Conservation (phyloP, 306 rosid species). For the Cajanus cajan region DNA sequence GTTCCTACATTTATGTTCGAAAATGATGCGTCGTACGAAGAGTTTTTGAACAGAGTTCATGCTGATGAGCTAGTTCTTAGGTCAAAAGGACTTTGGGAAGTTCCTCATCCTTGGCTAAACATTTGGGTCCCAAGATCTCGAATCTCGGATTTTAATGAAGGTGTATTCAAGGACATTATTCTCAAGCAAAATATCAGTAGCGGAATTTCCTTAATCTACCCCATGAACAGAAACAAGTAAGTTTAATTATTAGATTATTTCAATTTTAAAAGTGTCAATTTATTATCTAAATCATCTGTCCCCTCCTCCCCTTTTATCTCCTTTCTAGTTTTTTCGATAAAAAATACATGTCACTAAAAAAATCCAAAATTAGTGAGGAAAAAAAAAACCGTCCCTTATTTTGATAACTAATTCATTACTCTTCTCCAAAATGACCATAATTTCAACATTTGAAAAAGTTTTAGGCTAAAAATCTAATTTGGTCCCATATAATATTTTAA, state of each 20-base stretch:
- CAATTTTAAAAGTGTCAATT: not conserved
- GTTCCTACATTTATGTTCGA: slow-evolving; percentile 42
- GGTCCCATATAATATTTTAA: no score
- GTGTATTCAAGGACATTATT: slow-evolving; percentile 53
- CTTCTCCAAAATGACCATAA: no score
- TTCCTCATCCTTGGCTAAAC: slow-evolving; percentile 72
- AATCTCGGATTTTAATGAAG: slow-evolving; percentile 47
- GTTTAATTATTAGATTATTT: not conserved
- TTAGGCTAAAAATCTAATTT: no score
- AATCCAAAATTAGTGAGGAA: no score
- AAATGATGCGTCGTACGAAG: slow-evolving; percentile 48
- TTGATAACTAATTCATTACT: no score
- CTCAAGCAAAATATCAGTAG: slow-evolving; percentile 41
- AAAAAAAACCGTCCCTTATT: no score
- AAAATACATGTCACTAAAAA: no score
- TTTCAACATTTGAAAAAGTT: no score
- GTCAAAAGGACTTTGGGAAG: slow-evolving; percentile 51
- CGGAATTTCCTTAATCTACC: slow-evolving; percentile 33
- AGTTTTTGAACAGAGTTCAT: slow-evolving; percentile 54
- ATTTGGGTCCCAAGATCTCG: slow-evolving; percentile 62
- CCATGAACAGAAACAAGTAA: slow-evolving; percentile 56
- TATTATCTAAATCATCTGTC: not conserved
- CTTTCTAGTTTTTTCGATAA: not conserved
- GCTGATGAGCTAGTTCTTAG: slow-evolving; percentile 36
- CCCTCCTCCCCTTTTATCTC: not conserved